These are phyloP conservation scores for Tetrapisispora pingtungensis DNA, from an alignment of 805 yeast genomes.

Conservation along the genomic window DNA sequence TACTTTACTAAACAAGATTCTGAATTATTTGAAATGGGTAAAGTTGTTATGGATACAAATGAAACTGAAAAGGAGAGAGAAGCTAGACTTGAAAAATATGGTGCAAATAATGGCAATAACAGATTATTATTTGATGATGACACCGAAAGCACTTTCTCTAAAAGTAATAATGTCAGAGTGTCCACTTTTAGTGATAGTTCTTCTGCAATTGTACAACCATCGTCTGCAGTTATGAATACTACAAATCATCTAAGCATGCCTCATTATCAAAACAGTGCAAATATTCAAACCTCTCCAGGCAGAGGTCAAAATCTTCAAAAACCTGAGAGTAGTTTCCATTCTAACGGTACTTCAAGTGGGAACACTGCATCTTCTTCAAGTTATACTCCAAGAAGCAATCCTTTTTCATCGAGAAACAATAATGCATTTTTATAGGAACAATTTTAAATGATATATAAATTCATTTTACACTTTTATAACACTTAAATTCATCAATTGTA, in stretches of 20 bases:
- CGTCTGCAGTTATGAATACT: slow-evolving; percentile 21
- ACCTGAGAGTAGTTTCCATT: slow-evolving; percentile 27
- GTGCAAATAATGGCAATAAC: slow-evolving; percentile 1
- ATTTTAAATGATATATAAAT: neutral
- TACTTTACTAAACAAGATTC: slow-evolving; percentile 21
- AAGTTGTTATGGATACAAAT: slow-evolving; percentile 30
- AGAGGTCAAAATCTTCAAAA: slow-evolving; percentile 14
- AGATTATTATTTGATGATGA: slow-evolving; percentile 11
- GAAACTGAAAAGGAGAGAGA: slow-evolving; percentile 25
- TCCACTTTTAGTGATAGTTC: slow-evolving; percentile 1
- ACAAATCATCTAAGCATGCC: slow-evolving; percentile 5
- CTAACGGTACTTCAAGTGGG: slow-evolving; percentile 5
- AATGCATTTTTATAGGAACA: slow-evolving; percentile 10
- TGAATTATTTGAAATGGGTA: slow-evolving; percentile 29
- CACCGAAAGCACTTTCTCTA: slow-evolving; percentile 4
- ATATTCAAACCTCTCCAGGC: slow-evolving; percentile 3
- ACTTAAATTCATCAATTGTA: neutral
- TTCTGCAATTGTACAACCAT: slow-evolving; percentile 19
- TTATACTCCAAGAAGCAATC: slow-evolving; percentile 2
- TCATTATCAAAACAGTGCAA: slow-evolving; percentile 7
- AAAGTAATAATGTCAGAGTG: neutral
- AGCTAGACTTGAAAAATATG: slow-evolving; percentile 17
- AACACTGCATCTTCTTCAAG: slow-evolving; percentile 9
- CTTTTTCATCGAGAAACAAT: slow-evolving; percentile 9
- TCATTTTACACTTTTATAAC: neutral